Conservation (phyloP, 1,139 yeast genomes). For the Schizosaccharomyces versatilis region DNA sequence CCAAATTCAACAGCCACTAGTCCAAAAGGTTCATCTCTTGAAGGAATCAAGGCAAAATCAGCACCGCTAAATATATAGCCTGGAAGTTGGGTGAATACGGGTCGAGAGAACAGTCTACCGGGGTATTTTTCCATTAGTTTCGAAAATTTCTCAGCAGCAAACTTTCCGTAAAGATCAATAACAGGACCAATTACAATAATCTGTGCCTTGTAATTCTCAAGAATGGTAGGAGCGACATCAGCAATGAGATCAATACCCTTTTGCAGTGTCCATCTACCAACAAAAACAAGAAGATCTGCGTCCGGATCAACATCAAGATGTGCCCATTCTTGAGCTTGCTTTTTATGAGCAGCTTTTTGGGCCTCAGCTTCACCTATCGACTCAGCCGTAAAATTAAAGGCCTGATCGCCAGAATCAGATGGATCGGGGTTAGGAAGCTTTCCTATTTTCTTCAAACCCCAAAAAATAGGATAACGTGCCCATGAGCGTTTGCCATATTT, state of each 20-base stretch:
- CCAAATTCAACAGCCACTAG: conserved; percentile 10
- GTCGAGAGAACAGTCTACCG: conserved; percentile 7
- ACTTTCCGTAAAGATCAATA: conserved; percentile 7
- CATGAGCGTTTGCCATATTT: conserved; percentile 8
- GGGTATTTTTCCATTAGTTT: conserved; percentile 8
- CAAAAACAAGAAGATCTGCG: conserved; percentile 9
- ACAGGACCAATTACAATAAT: conserved; percentile 8
- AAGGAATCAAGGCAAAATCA: conserved; percentile 8
- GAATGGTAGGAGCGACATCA: conserved; percentile 7
- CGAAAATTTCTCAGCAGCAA: conserved; percentile 8
- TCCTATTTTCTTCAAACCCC: conserved; percentile 9
- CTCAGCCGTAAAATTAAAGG: conserved; percentile 2
- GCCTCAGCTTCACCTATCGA: conserved; percentile 5
- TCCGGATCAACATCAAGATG: conserved; percentile 5
- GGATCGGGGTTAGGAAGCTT: conserved; percentile 10
- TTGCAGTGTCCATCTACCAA: conserved; percentile 9
- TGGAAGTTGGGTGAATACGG: conserved; percentile 8
- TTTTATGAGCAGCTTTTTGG: conserved; percentile 2
- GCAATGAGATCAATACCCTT: conserved; percentile 10
- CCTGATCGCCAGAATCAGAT: conserved; percentile 5
- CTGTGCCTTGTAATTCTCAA: conserved; percentile 7
- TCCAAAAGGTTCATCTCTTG: conserved; percentile 10
- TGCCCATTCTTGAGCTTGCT: conserved; percentile 9
- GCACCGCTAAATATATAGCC: conserved; percentile 9
- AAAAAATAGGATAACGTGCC: conserved; percentile 9